phyloP scores from a whole-genome alignment of 139 green algal genomes.

The Astrephomene gubernaculifera region DNA sequence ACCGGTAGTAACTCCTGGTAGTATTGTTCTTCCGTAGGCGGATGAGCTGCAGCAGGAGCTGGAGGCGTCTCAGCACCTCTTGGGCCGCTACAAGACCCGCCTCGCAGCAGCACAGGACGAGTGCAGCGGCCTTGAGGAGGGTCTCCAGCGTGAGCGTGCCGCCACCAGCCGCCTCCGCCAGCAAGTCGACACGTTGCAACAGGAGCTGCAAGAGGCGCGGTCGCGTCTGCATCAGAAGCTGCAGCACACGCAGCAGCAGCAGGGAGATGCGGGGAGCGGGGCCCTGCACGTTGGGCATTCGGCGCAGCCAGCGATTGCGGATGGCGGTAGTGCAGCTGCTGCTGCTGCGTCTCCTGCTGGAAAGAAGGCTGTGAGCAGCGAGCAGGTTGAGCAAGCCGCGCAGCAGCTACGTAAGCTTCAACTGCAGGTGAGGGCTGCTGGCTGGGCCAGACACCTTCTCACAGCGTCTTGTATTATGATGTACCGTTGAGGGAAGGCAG shows the following conservation, averaged over 20 bases:
- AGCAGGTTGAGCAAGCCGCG: neutral
- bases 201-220: conserved; percentile 1
- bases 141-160: conserved; percentile 37
- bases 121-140: conserved; percentile 37
- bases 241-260: neutral
- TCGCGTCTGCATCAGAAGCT: neutral
- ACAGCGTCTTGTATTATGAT: too few relatives aligned
- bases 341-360: neutral
- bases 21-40: too few relatives aligned
- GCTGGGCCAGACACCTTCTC: too few relatives aligned
- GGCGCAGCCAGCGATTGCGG: too few relatives aligned
- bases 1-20: too few relatives aligned
- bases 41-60: conserved; percentile 52
- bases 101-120: conserved; percentile 47
- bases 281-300: neutral
- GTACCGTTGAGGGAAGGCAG: too few relatives aligned
- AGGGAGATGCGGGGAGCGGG: too few relatives aligned
- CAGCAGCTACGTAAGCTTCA: conserved; percentile 25
- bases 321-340: neutral
- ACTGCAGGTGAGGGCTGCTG: conserved; percentile 29
- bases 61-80: conserved; percentile 6
- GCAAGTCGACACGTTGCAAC: conserved; percentile 35
- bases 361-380: neutral
- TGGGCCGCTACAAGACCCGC: conserved; percentile 40
- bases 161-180: conserved; percentile 23